phyloP scores from a whole-genome alignment of 2,329 filamentous ascomycete species.

The Aspergillus sp. region DNA sequence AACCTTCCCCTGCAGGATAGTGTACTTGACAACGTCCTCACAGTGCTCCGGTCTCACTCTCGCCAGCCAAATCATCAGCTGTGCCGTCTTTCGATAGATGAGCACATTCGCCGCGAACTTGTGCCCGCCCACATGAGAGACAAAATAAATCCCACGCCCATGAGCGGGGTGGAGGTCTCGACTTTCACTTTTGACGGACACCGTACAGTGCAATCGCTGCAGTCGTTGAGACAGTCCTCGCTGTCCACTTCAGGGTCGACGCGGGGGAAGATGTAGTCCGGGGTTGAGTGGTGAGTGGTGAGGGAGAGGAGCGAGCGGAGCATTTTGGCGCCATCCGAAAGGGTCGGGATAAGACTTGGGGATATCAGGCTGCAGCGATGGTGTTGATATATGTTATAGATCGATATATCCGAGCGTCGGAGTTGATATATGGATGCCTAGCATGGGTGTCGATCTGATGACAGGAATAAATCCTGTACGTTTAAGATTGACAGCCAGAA shows the following conservation, averaged over 20 bases:
- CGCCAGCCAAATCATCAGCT: constrained; percentile 68
- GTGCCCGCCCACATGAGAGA: constrained; percentile 86
- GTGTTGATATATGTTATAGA: background rate
- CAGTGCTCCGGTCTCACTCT: constrained; percentile 76
- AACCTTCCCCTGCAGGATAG: constrained; percentile 77
- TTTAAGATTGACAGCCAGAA: too few species aligned
- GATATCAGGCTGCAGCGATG: background rate
- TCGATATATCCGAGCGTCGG: background rate
- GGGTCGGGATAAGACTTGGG: background rate
- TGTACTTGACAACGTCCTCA: constrained; percentile 78
- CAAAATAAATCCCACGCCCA: constrained; percentile 84
- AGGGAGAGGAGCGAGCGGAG: constrained; percentile 24
- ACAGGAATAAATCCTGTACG: too few species aligned
- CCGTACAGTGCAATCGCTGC: constrained; percentile 27
- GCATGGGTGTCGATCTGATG: too few species aligned
- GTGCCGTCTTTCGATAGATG: constrained; percentile 56
- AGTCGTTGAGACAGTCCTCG: constrained; percentile 26
- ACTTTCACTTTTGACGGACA: constrained; percentile 28
- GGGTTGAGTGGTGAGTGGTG: constrained; percentile 8
- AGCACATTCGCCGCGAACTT: constrained; percentile 90
- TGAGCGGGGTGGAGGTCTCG: constrained; percentile 19
- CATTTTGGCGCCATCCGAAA: constrained; percentile 12
- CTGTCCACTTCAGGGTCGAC: constrained; percentile 26
- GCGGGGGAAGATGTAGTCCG: constrained; percentile 27
- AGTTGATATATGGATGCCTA: background rate